Base-by-base conservation (phyloP, 139 green algal species). In the Volvox reticuliferus region DNA sequence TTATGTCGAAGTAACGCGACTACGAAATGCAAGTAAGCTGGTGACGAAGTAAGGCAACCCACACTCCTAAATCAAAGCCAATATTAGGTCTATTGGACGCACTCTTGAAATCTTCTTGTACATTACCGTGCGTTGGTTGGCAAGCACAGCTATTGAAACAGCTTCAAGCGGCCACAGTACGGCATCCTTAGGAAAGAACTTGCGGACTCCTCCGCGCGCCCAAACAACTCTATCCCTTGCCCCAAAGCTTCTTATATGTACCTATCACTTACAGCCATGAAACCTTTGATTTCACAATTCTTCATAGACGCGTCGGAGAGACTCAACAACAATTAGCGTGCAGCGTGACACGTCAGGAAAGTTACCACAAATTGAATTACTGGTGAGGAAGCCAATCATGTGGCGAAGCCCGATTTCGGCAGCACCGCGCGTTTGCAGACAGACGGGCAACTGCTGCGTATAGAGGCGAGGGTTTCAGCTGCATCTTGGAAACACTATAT, bases 171-270 rank as follows among this genome's bases (percentile, higher is more conserved):
- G 5, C 44, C 44, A 55, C 44, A 55, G 44, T 55, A 55, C 44
- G 44, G 44, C 44, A 55, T 55, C 44, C 44, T 55, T 55, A 55
- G 44, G 44, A 55, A 55, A 55, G 69, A 36, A 30, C n/a, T 78
- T 78, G 69, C 28, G 12, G 28, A n/a, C 16, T 30, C 18, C n/a
- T 3, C 18, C 69, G 12, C 28, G 69, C 69, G 30, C 69, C 69
- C n/a, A 78, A 78, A 30, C 69, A 78, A 78, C 69, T 78, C 30
- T 78, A 30, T 78, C 69, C 69, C 69, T 78, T 78, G 69, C 12
- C 18, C 9, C 5, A 55, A 55, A 55, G 44, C 44, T 55, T 55
- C n/a, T 55, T 55, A 55, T 14, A 55, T 9, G 44, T 50, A 20
- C n/a, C 32, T 80, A 26, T 73, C 3, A 24, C 16, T 2, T 73